These are phyloP conservation scores for Tolypocladium tropicale DNA, from an alignment of 2,329 filamentous ascomycete species.

Conservation along the genomic window DNA sequence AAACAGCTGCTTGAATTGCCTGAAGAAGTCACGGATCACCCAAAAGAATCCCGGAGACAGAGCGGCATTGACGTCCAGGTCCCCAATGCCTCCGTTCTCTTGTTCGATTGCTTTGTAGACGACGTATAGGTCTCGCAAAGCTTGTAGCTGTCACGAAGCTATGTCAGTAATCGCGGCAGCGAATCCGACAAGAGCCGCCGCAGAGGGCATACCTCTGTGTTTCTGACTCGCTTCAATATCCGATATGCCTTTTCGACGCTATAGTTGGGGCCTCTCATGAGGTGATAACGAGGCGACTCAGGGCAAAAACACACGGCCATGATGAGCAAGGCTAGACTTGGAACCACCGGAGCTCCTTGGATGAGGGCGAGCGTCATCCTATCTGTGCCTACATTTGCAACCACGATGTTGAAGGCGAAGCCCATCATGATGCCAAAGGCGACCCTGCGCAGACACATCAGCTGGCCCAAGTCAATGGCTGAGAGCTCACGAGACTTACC, in stretches of 20 bases:
- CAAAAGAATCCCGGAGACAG: conserved; percentile 15
- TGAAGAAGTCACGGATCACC: conserved; percentile 16
- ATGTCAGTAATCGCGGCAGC: not conserved
- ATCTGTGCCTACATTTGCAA: conserved; percentile 12
- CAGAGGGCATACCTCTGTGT: conserved; percentile 17
- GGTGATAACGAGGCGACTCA: conserved; percentile 31
- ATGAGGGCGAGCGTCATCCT: conserved; percentile 18
- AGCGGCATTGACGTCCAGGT: conserved; percentile 10
- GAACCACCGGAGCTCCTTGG: conserved; percentile 27
- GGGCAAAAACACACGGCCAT: conserved; percentile 26
- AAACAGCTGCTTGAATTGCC: conserved; percentile 18
- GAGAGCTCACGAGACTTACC: conserved; percentile 11
- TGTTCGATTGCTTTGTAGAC: conserved; percentile 24
- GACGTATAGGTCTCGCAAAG: conserved; percentile 29
- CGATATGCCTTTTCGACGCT: conserved; percentile 24
- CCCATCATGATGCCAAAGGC: conserved; percentile 26
- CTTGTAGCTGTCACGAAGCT: conserved; percentile 21
- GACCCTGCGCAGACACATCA: conserved; percentile 14
- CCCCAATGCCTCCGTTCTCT: conserved; percentile 14
- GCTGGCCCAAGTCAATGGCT: not conserved
- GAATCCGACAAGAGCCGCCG: not conserved
- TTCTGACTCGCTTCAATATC: conserved; percentile 23
- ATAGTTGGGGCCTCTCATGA: conserved; percentile 26
- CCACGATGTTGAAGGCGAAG: conserved; percentile 25
- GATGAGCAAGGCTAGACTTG: conserved; percentile 22